Evolutionary conservation across 2,329 filamentous ascomycete species (phyloP).

Genomic region (Fusarium bactridioides): DNA sequence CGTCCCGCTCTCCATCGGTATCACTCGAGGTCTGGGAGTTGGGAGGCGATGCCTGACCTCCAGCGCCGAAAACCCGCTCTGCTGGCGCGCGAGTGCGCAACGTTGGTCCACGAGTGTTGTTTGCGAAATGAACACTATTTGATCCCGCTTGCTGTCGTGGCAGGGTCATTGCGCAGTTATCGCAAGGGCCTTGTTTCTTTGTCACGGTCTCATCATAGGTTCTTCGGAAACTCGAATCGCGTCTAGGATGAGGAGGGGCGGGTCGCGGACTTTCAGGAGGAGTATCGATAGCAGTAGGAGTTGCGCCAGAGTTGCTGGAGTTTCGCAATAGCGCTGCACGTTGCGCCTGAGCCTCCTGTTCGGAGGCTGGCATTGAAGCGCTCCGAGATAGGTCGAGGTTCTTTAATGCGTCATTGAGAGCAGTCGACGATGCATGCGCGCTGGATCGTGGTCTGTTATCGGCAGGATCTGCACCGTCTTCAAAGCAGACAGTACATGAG

Average conservation of each 20-base stretch:
- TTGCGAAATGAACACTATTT: constrained; percentile 42
- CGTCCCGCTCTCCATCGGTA: constrained; percentile 61
- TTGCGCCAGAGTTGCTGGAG: constrained; percentile 47
- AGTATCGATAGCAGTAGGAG: constrained; percentile 60
- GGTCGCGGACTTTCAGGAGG: constrained; percentile 65
- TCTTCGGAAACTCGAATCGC: constrained; percentile 67
- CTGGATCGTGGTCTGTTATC: constrained; percentile 53
- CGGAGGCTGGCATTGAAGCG: constrained; percentile 53
- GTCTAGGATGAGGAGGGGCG: constrained; percentile 50
- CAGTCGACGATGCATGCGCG: constrained; percentile 47
- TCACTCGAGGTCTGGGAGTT: constrained; percentile 61
- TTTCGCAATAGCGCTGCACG: constrained; percentile 54
- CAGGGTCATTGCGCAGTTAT: constrained; percentile 73
- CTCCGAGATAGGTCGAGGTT: constrained; percentile 57
- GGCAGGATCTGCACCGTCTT: constrained; percentile 45
- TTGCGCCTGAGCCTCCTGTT: constrained; percentile 55
- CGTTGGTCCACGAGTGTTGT: constrained; percentile 60
- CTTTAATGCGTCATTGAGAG: constrained; percentile 57
- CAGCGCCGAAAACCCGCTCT: constrained; percentile 62
- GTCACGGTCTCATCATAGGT: constrained; percentile 73
- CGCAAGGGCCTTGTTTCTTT: constrained; percentile 69
- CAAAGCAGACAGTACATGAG: constrained; percentile 66
- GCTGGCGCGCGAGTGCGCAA: constrained; percentile 68
- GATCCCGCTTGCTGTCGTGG: constrained; percentile 51
- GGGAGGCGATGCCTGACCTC: constrained; percentile 58